A percentile compares a stretch with the other conserved stretches of the same genome.
Conservation (phyloP, 2,329 filamentous ascomycete genomes). For the Colletotrichum nymphaeae region DNA sequence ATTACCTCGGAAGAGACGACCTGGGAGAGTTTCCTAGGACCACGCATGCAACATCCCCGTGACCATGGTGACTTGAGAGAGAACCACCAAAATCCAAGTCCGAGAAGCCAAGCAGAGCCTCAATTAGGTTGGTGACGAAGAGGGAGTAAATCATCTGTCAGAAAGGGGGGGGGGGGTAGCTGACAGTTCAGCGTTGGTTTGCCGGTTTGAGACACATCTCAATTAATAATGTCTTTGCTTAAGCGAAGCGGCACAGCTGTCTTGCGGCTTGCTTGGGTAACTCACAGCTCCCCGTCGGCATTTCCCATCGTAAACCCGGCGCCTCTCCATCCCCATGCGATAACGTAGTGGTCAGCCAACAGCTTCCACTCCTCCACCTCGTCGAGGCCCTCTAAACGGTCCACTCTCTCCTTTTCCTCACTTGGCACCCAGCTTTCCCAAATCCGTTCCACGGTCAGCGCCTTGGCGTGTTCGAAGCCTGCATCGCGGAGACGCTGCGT, state of each 20-base stretch:
- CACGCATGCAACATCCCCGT: not conserved
- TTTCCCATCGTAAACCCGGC: slow-evolving; percentile 44
- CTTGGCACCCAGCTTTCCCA: slow-evolving; percentile 80
- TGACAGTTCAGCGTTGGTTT: not conserved
- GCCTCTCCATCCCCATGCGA: slow-evolving; percentile 88
- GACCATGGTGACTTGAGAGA: not conserved
- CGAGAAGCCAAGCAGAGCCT: not conserved
- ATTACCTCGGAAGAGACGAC: not conserved
- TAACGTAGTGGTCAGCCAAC: slow-evolving; percentile 87
- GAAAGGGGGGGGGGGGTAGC: not conserved
- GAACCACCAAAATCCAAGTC: not conserved
- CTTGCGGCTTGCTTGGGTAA: not conserved
- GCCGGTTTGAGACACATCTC: not conserved
- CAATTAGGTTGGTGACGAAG: not conserved
- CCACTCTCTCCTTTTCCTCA: slow-evolving; percentile 82
- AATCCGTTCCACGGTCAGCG: slow-evolving; percentile 65
- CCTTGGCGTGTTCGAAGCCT: slow-evolving; percentile 67
- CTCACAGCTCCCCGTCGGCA: not conserved
- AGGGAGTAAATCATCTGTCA: not conserved
- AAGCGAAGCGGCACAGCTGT: not conserved
- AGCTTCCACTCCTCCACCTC: slow-evolving; percentile 96
- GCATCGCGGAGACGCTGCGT: slow-evolving; percentile 71
- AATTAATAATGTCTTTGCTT: not conserved
- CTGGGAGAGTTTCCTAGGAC: not conserved
- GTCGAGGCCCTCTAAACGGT: slow-evolving; percentile 86